These are phyloP conservation scores for Salvia miltiorrhiza DNA, from an alignment of 257 asterid genomes.

Conservation along the genomic window DNA sequence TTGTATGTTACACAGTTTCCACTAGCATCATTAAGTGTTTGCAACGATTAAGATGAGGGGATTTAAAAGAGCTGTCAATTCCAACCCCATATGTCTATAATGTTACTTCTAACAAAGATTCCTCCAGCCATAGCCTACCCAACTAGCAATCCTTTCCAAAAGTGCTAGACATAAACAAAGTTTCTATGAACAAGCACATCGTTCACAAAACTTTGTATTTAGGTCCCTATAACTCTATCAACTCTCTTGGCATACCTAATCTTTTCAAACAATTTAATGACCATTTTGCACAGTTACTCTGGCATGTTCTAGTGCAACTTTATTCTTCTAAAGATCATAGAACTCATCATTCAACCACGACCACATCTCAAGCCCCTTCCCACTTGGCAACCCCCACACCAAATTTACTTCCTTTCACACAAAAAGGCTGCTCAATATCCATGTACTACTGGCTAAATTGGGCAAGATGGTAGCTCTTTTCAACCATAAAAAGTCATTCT, in stretches of 20 bases:
- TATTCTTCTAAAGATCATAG: neutral
- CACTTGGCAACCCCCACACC: neutral
- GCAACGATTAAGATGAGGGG: neutral
- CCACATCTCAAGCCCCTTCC: neutral
- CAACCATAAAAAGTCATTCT: neutral
- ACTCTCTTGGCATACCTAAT: neutral
- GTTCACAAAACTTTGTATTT: neutral
- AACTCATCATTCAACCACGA: neutral
- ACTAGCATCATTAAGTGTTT: neutral
- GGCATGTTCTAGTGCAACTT: neutral
- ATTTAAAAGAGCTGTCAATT: neutral
- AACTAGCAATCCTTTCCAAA: too few species aligned
- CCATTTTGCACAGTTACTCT: neutral
- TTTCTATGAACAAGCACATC: neutral
- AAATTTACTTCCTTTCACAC: neutral
- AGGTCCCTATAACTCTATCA: neutral
- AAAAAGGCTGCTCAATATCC: neutral
- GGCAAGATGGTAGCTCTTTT: neutral
- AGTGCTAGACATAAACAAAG: neutral
- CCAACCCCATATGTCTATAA: neutral
- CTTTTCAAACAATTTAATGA: neutral
- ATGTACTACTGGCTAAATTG: neutral
- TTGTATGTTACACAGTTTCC: neutral
- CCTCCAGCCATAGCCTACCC: neutral
- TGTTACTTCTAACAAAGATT: neutral